Conservation (phyloP, 108 stramenopile species). For the Discostella stelligeroides region DNA sequence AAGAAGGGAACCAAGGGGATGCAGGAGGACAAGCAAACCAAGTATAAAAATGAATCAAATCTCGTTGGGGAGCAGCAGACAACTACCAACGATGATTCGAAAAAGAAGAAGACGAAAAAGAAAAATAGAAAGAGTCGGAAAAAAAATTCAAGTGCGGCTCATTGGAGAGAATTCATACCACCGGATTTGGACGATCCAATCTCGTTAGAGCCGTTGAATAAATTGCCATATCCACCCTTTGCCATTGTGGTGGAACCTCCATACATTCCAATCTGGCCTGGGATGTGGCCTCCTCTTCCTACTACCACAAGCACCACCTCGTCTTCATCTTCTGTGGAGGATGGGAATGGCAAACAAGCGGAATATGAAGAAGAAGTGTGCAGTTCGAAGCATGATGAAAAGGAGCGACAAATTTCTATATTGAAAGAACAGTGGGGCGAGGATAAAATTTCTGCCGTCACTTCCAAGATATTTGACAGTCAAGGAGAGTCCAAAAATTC, state of each 20-base stretch:
- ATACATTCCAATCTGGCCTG: slow-evolving; percentile 60
- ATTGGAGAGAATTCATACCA: slow-evolving; percentile 61
- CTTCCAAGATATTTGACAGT: not conserved
- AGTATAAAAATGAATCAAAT: slow-evolving; percentile 4
- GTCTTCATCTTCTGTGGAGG: too few species aligned
- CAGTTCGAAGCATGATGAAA: slow-evolving; percentile 4
- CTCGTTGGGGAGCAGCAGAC: slow-evolving; percentile 3
- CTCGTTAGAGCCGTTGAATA: slow-evolving; percentile 76
- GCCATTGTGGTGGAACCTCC: slow-evolving; percentile 72
- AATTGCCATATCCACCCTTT: slow-evolving; percentile 90
- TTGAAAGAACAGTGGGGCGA: slow-evolving; percentile 65
- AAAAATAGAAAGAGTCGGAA: slow-evolving; percentile 30
- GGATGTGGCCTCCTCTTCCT: slow-evolving; percentile 64
- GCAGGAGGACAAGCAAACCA: slow-evolving; percentile 26
- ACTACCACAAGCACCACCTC: not conserved
- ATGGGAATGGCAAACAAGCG: not conserved
- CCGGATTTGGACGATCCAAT: slow-evolving; percentile 79
- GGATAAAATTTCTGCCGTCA: slow-evolving; percentile 1
- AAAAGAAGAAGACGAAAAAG: too few species aligned
- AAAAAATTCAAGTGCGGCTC: slow-evolving; percentile 18
- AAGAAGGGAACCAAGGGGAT: slow-evolving; percentile 30
- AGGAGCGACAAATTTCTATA: slow-evolving; percentile 44
- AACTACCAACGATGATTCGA: not conserved
- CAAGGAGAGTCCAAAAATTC: slow-evolving; percentile 2
- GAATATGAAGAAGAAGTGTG: slow-evolving; percentile 9